A percentile compares a stretch with the other conserved stretches of the same genome.
Evolutionary conservation across 2,329 filamentous ascomycete species (phyloP).

Genomic region (Davidsoniella neocaledoniae): DNA sequence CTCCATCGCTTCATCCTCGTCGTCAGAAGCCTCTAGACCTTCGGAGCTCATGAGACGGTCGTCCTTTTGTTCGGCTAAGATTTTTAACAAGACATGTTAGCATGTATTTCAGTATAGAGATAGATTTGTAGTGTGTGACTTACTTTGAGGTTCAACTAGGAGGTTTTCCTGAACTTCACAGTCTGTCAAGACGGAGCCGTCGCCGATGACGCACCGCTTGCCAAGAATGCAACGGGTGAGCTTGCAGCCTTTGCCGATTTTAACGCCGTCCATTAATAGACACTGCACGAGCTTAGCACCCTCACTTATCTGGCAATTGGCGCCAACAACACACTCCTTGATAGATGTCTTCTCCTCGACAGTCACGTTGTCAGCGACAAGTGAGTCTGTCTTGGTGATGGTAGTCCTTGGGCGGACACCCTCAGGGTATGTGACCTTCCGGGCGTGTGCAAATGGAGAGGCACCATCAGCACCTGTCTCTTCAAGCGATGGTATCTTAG

Average conservation of each 20-base stretch:
- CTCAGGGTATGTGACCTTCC: constrained; percentile 70
- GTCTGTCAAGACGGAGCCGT: constrained; percentile 62
- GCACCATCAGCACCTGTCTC: constrained; percentile 39
- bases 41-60: constrained; percentile 52
- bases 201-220: constrained; percentile 65
- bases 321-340: constrained; percentile 78
- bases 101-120: not conserved
- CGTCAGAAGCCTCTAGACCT: constrained; percentile 45
- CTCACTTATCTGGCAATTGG: constrained; percentile 69
- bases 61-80: constrained; percentile 46
- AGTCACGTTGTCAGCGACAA: constrained; percentile 77
- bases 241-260: constrained; percentile 68
- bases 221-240: constrained; percentile 80
- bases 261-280: constrained; percentile 80
- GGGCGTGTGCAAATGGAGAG: constrained; percentile 60
- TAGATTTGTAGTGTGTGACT: constrained; percentile 20
- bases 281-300: constrained; percentile 80
- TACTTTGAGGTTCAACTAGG: constrained; percentile 62
- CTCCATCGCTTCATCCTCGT: constrained; percentile 32
- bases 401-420: constrained; percentile 67
- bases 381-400: constrained; percentile 63
- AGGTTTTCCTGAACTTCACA: constrained; percentile 89
- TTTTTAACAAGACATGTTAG: constrained; percentile 10
- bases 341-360: constrained; percentile 82
- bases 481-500: constrained; percentile 60